A percentile compares a stretch with the other conserved stretches of the same genome.
Conservation (phyloP, 345 rosid species). For the Mercurialis annua region DNA sequence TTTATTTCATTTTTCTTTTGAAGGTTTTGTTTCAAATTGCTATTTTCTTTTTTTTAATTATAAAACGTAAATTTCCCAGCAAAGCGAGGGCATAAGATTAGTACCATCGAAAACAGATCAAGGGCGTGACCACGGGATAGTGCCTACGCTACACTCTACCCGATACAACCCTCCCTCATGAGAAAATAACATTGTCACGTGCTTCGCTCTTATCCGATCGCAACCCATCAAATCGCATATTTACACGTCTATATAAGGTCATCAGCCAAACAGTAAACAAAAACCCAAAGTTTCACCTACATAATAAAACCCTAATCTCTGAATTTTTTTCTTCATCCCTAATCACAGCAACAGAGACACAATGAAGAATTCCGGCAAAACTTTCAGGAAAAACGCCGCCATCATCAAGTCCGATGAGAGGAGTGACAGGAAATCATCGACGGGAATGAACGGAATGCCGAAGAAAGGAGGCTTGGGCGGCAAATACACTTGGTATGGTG, state of each 20-base stretch:
- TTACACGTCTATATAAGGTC: not conserved
- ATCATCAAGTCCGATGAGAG: slow-evolving; percentile 27
- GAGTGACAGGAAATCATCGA: slow-evolving; percentile 54
- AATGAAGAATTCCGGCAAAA: slow-evolving; percentile 43
- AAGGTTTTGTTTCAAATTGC: too few relatives aligned
- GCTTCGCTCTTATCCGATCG: slow-evolving; percentile 2
- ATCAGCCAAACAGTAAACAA: not conserved
- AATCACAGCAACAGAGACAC: not conserved
- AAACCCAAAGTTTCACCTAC: not conserved
- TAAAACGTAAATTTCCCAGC: too few relatives aligned
- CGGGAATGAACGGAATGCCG: slow-evolving; percentile 58
- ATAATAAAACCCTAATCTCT: not conserved
- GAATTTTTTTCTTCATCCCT: too few relatives aligned
- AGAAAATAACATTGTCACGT: not conserved
- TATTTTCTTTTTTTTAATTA: too few relatives aligned
- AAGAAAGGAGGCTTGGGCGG: slow-evolving; percentile 76
- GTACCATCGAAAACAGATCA: too few relatives aligned
- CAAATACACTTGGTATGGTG: slow-evolving; percentile 68
- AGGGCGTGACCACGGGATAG: too few relatives aligned
- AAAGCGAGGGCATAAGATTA: too few relatives aligned
- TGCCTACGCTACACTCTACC: too few relatives aligned
- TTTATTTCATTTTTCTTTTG: too few relatives aligned
- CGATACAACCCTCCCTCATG: not conserved
- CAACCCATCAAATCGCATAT: not conserved
- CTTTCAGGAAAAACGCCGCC: slow-evolving; percentile 14